Evolutionary conservation across 2,329 filamentous ascomycete species (phyloP), one percentile per base, ranked within the genome.

Genomic region (Teratosphaeria pseudoeucalypti): DNA sequence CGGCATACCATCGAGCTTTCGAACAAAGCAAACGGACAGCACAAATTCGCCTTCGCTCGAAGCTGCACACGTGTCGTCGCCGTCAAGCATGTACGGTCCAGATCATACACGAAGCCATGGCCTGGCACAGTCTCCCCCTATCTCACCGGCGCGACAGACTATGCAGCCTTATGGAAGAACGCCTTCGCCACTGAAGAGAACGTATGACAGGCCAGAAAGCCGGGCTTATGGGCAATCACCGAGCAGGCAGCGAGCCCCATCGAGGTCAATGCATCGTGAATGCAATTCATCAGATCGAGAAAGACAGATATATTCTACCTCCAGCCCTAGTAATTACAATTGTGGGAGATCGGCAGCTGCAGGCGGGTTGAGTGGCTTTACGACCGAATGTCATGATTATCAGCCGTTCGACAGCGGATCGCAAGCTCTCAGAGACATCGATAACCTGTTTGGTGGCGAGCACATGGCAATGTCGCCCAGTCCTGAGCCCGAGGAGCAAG

Each of bases 391-490:
- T 10, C 27, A n/a, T 26, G 32, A 54, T 47, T 49, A 49, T n/a
- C 34, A 54, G 19, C 26, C 56, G 3, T 39, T 32, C 29, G 23
- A 56, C n/a, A 56, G 32, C 26, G 56, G 56, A 23, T 37, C 34
- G 47, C 49, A 34, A 12, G 65, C 67, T 2, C 47, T 69, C 26
- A 57, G 65, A 58, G 67, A 68, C 49, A 64, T 70, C 47, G 69
- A 71, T 59, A 66, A 67, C 54, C 60, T 69, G 6, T 69, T 68
- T 59, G 64, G 65, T 39, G 47, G 56, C 7, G 59, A 62, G n/a
- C 47, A 55, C 9, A 54, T 60, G 27, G 54, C 62, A 37, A 53
- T 60, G 54, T 57, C 66, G 10, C 63, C 66, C 39, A 66, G 65
- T 2, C 67, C 65, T 2, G 66, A 66, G 55, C 43, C 43, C 16